Base-by-base conservation (phyloP, 306 rosid species). In the Sophora flavescens region DNA sequence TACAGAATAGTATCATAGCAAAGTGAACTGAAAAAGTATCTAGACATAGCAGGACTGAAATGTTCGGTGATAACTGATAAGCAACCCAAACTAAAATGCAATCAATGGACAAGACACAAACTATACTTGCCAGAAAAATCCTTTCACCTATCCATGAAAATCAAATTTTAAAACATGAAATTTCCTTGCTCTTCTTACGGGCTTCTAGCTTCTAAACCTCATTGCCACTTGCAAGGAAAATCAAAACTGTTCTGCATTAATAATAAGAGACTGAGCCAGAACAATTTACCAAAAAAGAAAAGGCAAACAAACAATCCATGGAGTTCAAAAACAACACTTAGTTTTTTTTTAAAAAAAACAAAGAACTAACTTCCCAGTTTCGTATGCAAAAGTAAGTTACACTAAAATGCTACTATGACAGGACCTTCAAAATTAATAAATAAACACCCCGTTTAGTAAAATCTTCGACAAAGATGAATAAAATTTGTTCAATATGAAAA, bases 81-180 rank as follows among this genome's bases (percentile, higher is more conserved):
- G 63, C 28, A 75, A 69, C 56, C 77, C 72, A 66, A 70, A 38
- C 9, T 13, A 51, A 79, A 75, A 45, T 30, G 48, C 58, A 41
- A 28, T 8, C 50, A 69, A 63, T 48, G 22, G 68, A 42, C 58
- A 32, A 69, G 1, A 39, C 30, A 63, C 35, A 3, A 13, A 30
- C 64, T 15, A 15, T 3, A 39, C 22, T 81, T 7, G 36, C 57
- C 10, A 36, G 28, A 2, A 64, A 71, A 63, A 3, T 39, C 42
- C 30, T 14, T 28, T 35, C 39, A 41, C 39, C 66, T 50, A 63
- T 22, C 50, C 39, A 39, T 18, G 52, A 9, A 39, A 48, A 16
- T 60, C n/a, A 64, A 66, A 51, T 30, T n/a, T 33, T 3, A 17
- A 57, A 56, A n/a, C 14, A 30, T 12, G 5, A 63, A 68, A 30